Conservation (phyloP, 1,139 yeast genomes). For the Saccharomyces hybrid region DNA sequence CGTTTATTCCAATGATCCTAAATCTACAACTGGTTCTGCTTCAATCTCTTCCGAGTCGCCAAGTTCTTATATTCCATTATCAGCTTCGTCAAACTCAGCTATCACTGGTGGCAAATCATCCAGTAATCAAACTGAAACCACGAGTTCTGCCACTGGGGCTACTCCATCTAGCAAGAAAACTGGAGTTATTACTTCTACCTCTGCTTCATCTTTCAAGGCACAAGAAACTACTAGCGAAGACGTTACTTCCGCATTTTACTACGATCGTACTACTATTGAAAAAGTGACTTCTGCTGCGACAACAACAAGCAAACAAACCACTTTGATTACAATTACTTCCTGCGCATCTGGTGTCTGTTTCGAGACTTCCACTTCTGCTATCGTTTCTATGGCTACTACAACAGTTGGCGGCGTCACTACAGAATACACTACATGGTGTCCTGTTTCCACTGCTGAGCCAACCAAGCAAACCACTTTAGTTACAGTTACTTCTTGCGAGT, state of each 20-base stretch:
- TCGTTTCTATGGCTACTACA: conserved; percentile 30
- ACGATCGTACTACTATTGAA: not conserved
- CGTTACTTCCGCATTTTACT: not conserved
- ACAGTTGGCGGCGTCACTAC: conserved; percentile 18
- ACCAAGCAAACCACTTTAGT: conserved; percentile 32
- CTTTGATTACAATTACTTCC: not conserved
- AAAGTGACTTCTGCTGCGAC: not conserved
- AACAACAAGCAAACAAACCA: not conserved
- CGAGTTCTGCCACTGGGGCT: not conserved
- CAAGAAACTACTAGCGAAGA: not conserved
- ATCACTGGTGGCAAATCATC: not conserved
- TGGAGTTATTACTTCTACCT: not conserved
- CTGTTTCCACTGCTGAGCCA: not conserved
- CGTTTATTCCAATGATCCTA: not conserved
- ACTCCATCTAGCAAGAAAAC: not conserved
- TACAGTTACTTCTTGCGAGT: conserved; percentile 42
- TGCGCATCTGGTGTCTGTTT: not conserved
- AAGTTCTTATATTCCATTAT: not conserved
- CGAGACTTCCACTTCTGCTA: conserved; percentile 13
- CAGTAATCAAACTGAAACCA: not conserved
- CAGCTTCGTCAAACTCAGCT: not conserved
- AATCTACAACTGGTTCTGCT: no score
- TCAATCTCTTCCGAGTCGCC: not conserved
- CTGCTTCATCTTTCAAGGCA: not conserved
- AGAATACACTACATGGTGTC: not conserved